Evolutionary conservation across 1,284 basidiomycete species (phyloP).

Genomic region (Afroboletus lepidellus): DNA sequence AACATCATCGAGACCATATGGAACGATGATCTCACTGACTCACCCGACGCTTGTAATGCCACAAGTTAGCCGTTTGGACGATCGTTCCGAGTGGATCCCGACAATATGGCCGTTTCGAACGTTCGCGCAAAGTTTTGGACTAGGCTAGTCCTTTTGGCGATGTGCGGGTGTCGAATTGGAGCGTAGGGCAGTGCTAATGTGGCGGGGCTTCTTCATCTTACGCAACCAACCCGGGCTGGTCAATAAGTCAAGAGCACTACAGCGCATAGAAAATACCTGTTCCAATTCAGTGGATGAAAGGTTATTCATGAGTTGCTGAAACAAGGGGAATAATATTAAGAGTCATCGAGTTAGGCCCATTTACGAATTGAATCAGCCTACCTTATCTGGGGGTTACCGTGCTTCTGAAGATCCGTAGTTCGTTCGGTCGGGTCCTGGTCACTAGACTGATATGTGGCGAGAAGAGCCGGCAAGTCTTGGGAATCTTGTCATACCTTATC

Average conservation of each 20-base stretch:
- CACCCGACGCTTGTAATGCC: slow-evolving; percentile 2
- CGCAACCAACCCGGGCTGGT: slow-evolving; percentile 7
- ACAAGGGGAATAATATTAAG: slow-evolving; percentile 5
- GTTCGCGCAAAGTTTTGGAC: background rate
- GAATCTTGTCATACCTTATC: slow-evolving; percentile 2
- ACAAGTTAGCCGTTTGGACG: slow-evolving; percentile 11
- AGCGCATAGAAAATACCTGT: background rate
- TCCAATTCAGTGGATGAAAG: background rate
- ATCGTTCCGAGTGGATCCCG: background rate
- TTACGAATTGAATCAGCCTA: background rate
- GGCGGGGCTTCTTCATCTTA: slow-evolving; percentile 13
- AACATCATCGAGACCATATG: slow-evolving; percentile 1
- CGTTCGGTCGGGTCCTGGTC: background rate
- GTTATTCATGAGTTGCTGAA: slow-evolving; percentile 12
- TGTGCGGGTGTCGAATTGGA: background rate
- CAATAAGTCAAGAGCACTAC: background rate
- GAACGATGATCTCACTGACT: slow-evolving; percentile 4
- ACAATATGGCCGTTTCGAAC: slow-evolving; percentile 15
- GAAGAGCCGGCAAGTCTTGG: background rate
- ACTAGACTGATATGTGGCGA: slow-evolving; percentile 4
- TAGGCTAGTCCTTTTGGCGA: slow-evolving; percentile 4
- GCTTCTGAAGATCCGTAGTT: background rate
- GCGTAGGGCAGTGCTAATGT: slow-evolving; percentile 10
- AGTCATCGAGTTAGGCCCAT: background rate
- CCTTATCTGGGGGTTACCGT: background rate